Evolutionary conservation across 2,329 filamentous ascomycete species (phyloP).

Genomic region (Coniochaeta hoffmannii): DNA sequence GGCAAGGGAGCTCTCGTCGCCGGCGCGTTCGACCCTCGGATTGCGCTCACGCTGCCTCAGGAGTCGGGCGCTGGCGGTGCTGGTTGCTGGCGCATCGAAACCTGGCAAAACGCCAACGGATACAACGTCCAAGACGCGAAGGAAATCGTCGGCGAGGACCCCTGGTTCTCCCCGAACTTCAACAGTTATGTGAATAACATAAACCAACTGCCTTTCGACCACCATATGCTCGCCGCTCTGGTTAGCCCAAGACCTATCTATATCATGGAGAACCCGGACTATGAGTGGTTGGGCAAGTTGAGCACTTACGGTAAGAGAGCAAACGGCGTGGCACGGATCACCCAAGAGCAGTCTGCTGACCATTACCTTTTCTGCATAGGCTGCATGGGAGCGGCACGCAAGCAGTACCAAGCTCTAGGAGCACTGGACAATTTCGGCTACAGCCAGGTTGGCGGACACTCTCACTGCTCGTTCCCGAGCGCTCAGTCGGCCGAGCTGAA

Average conservation of each 20-base stretch:
- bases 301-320: conserved; percentile 28
- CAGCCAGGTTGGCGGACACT: conserved; percentile 37
- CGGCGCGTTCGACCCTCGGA: conserved; percentile 38
- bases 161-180: conserved; percentile 43
- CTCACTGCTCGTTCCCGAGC: conserved; percentile 42
- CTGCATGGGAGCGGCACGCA: conserved; percentile 39
- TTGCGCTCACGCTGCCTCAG: conserved; percentile 40
- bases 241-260: conserved; percentile 41
- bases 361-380: conserved; percentile 6
- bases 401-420: conserved; percentile 39
- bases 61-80: conserved; percentile 41
- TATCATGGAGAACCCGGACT: conserved; percentile 41
- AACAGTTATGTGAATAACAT: conserved; percentile 43
- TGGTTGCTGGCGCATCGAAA: conserved; percentile 33
- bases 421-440: conserved; percentile 40
- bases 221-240: conserved; percentile 43
- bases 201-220: conserved; percentile 39
- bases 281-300: conserved; percentile 42
- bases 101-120: conserved; percentile 27
- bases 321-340: too few relatives aligned
- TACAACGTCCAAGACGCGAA: conserved; percentile 37
- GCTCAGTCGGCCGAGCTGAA: conserved; percentile 34
- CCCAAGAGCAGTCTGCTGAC: neutral
- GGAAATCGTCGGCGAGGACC: conserved; percentile 45
- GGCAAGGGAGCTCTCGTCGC: conserved; percentile 44